Evolutionary conservation across 495 filamentous ascomycete species (phyloP).

Genomic region (Neurospora discreta): DNA sequence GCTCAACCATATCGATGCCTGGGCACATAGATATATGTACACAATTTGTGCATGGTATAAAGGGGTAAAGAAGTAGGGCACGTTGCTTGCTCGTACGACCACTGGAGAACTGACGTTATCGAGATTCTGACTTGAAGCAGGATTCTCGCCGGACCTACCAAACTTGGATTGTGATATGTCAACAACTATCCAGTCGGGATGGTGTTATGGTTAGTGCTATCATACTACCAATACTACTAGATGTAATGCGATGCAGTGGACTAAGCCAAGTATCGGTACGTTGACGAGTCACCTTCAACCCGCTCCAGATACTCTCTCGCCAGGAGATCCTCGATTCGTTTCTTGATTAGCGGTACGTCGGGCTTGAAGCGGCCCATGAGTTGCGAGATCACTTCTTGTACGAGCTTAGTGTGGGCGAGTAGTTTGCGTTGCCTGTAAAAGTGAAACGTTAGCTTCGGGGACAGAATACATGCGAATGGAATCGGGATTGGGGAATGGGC

Average conservation of each 20-base stretch:
- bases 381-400: slow-evolving; percentile 75
- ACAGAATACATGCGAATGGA: background rate
- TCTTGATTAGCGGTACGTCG: slow-evolving; percentile 85
- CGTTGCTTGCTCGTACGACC: background rate
- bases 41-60: background rate
- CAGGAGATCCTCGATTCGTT: slow-evolving; percentile 85
- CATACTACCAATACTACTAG: background rate
- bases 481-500: background rate
- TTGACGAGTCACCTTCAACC: slow-evolving; percentile 55
- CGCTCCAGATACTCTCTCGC: slow-evolving; percentile 91
- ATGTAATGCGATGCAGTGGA: background rate
- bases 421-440: slow-evolving; percentile 72
- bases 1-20: background rate
- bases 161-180: background rate
- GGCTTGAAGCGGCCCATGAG: slow-evolving; percentile 73
- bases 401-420: slow-evolving; percentile 66
- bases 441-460: slow-evolving; percentile 7
- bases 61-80: background rate
- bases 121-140: background rate
- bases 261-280: slow-evolving; percentile 65
- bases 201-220: background rate
- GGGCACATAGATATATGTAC: background rate
- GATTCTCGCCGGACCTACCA: background rate
- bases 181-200: background rate
- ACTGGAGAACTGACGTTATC: background rate